Evolutionary conservation across 1,139 yeast genomes (phyloP), one percentile per base, ranked within the genome.

Genomic region (Nakaseomyces bracarensis): DNA sequence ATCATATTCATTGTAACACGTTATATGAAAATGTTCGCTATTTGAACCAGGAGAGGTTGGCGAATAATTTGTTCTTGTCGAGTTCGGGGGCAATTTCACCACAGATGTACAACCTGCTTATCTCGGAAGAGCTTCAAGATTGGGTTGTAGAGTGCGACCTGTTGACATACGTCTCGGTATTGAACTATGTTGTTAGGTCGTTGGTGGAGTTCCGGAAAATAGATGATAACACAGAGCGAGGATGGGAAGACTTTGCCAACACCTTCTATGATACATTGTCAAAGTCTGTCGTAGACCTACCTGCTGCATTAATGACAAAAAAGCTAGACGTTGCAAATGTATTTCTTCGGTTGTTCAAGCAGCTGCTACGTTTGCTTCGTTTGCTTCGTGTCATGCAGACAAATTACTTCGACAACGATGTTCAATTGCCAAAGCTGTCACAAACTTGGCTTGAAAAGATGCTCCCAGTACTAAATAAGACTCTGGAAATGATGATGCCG

Each of bases 81-180:
- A 70, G 71, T 31, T 47, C 52, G 43, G 68, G 77, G 10, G 69
- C 75, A 1, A 67, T 82, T 43, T 75, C 87, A 0, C 66, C 75
- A 0, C 82, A 84, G 0, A 81, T 78, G 7, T 72, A 72, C 54
- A 74, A 74, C 49, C 64, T 83, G 15, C 72, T 79, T 48, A 65
- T 68, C 13, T 63, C 71, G n/a, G 72, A 72, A 10, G 53, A 61
- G 3, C 57, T 78, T 3, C 54, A 67, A 2, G 70, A 70, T n/a
- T 82, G 93, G 91, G 70, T 82, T 11, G 57, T 70, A 35, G 63
- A 69, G 29, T 80, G 84, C 53, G 95, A 85, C 58, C 55, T 71
- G 49, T 61, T 70, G 15, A 71, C 79, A 67, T 81, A 79, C 29
- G 39, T 26, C 4, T 14, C 26, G 11, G 20, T 37, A 13, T 20